These are phyloP conservation scores for Suillus luteus DNA, from an alignment of 768 basidiomycete species.

Conservation along the genomic window DNA sequence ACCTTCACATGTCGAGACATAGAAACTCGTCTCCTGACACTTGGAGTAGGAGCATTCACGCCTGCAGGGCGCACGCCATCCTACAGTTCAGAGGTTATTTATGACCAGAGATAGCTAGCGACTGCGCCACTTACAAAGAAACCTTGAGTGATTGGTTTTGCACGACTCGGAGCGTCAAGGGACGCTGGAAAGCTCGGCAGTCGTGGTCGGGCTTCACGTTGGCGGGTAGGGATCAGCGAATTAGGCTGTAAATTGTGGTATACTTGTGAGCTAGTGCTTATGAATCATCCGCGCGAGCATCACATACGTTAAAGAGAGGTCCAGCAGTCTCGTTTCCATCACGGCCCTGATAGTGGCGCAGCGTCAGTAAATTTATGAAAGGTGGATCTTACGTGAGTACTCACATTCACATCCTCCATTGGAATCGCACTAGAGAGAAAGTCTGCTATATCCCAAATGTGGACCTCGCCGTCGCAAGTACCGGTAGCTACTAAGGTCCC, in stretches of 20 bases:
- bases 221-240: background rate
- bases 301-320: background rate
- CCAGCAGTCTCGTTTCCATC: background rate
- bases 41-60: background rate
- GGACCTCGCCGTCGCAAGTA: background rate
- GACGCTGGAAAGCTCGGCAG: background rate
- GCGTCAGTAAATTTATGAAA: background rate
- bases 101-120: background rate
- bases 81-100: background rate
- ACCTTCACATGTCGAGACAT: background rate
- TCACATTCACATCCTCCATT: background rate
- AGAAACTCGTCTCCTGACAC: background rate
- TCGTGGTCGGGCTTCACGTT: background rate
- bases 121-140: background rate
- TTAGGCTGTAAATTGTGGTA: background rate
- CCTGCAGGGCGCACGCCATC: background rate
- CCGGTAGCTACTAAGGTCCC: background rate
- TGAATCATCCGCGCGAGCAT: background rate
- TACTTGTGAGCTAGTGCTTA: background rate
- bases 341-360: background rate
- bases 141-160: background rate
- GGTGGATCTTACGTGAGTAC: background rate
- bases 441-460: background rate
- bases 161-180: background rate
- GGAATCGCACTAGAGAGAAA: background rate